These are phyloP conservation scores for Groenewaldozyma salmanticensis DNA, from an alignment of 805 yeast genomes.

Conservation along the genomic window DNA sequence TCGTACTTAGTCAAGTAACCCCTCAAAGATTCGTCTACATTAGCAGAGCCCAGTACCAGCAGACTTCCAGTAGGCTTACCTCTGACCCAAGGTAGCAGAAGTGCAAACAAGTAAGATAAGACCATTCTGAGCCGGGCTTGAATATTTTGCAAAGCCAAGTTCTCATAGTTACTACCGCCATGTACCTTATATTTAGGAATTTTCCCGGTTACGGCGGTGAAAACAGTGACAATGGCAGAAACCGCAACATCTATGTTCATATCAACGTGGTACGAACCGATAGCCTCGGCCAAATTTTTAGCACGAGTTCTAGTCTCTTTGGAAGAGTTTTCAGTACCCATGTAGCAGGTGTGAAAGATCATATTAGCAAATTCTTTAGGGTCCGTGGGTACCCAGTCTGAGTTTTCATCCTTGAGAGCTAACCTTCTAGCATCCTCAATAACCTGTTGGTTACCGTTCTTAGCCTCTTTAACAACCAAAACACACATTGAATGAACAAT, in stretches of 20 bases:
- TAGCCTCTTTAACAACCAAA: slow-evolving; percentile 62
- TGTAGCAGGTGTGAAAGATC: slow-evolving; percentile 81
- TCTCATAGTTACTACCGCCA: slow-evolving; percentile 89
- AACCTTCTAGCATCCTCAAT: slow-evolving; percentile 63
- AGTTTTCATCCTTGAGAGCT: slow-evolving; percentile 38
- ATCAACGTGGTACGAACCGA: slow-evolving; percentile 87
- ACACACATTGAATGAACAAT: slow-evolving; percentile 93
- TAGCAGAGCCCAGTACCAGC: slow-evolving; percentile 89
- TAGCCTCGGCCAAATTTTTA: slow-evolving; percentile 55
- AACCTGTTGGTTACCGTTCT: slow-evolving; percentile 64
- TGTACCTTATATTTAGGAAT: slow-evolving; percentile 81
- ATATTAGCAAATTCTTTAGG: slow-evolving; percentile 68
- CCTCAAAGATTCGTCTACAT: slow-evolving; percentile 92
- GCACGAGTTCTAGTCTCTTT: slow-evolving; percentile 79
- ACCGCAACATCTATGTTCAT: slow-evolving; percentile 87
- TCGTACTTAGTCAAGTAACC: slow-evolving; percentile 96
- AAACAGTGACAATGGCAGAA: slow-evolving; percentile 57
- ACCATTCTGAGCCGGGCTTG: slow-evolving; percentile 97
- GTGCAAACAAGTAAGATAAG: slow-evolving; percentile 85
- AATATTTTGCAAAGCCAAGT: slow-evolving; percentile 89
- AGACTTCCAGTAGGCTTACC: slow-evolving; percentile 64
- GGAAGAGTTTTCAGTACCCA: slow-evolving; percentile 95
- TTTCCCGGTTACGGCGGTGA: slow-evolving; percentile 85
- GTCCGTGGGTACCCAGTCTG: slow-evolving; percentile 55
- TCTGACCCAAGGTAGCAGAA: slow-evolving; percentile 90